These are phyloP conservation scores for Mortierella sp. DNA, from an alignment of 371 early-diverging fungal species.

Conservation along the genomic window DNA sequence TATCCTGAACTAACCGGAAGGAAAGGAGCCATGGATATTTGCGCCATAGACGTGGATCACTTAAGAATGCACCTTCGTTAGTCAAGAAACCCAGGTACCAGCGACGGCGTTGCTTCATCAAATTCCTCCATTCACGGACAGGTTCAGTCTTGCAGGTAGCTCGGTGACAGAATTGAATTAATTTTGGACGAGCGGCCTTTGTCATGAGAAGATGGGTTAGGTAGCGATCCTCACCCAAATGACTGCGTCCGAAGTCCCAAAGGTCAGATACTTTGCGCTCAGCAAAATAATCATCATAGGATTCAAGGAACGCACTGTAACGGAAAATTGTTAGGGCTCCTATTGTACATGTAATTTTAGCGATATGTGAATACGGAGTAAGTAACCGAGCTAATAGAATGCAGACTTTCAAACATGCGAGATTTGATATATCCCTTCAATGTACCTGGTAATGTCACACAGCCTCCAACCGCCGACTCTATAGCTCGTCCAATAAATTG, in stretches of 20 bases:
- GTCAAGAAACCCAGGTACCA: constrained; percentile 69
- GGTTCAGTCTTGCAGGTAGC: constrained; percentile 96
- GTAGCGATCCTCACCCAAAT: constrained; percentile 85
- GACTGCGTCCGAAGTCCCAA: constrained; percentile 44
- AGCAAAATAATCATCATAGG: constrained; percentile 54
- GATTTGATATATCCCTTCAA: no score
- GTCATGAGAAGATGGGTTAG: constrained; percentile 97
- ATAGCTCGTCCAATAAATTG: constrained; percentile 50
- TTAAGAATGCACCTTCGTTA: constrained; percentile 42
- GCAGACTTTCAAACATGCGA: no score
- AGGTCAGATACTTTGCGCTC: constrained; percentile 39
- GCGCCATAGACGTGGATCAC: constrained; percentile 26
- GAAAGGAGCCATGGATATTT: constrained; percentile 37
- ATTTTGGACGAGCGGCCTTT: constrained; percentile 94
- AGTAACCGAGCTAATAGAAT: no score
- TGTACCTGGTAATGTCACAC: constrained; percentile 56
- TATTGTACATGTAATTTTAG: neutral
- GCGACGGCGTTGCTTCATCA: constrained; percentile 86
- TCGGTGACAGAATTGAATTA: constrained; percentile 89
- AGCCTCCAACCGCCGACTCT: constrained; percentile 55
- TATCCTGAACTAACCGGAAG: constrained; percentile 34
- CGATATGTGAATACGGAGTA: neutral
- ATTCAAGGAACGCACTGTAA: constrained; percentile 30
- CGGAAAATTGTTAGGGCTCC: constrained; percentile 60
- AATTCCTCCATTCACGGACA: constrained; percentile 92